A percentile compares a stretch with the other conserved stretches of the same genome.
These are phyloP conservation scores for Ascochyta lentis DNA, from an alignment of 2,329 filamentous ascomycete genomes.

Conservation along the genomic window DNA sequence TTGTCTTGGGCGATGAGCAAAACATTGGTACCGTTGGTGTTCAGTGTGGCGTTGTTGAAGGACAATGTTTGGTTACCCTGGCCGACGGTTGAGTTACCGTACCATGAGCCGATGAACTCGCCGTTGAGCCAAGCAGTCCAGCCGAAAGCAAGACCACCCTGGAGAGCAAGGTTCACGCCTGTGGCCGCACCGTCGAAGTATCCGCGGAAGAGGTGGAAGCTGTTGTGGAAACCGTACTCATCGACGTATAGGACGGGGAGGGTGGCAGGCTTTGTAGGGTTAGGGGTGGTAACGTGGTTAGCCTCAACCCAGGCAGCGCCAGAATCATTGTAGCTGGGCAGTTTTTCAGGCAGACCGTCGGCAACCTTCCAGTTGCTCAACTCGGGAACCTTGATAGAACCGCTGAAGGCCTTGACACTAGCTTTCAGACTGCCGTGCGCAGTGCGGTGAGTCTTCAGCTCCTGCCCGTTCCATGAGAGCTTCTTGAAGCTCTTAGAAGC, in stretches of 20 bases:
- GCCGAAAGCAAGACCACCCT: slow-evolving; percentile 63
- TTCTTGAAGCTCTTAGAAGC: slow-evolving; percentile 32
- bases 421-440: slow-evolving; percentile 48
- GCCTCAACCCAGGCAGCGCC: slow-evolving; percentile 53
- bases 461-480: slow-evolving; percentile 50
- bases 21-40: slow-evolving; percentile 51
- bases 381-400: slow-evolving; percentile 47
- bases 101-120: slow-evolving; percentile 61
- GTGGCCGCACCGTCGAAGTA: slow-evolving; percentile 49
- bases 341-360: slow-evolving; percentile 59
- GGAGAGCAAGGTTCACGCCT: slow-evolving; percentile 58
- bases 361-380: slow-evolving; percentile 57
- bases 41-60: slow-evolving; percentile 59
- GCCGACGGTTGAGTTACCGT: slow-evolving; percentile 55
- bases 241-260: slow-evolving; percentile 52
- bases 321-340: slow-evolving; percentile 53
- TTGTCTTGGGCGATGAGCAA: slow-evolving; percentile 66
- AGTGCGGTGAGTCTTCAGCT: slow-evolving; percentile 38
- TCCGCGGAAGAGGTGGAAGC: slow-evolving; percentile 52
- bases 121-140: slow-evolving; percentile 66
- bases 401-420: slow-evolving; percentile 31
- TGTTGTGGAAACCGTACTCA: slow-evolving; percentile 53
- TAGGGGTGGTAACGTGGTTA: slow-evolving; percentile 47
- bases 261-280: slow-evolving; percentile 47
- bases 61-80: slow-evolving; percentile 53